These are phyloP conservation scores for Clitocybe nebularis DNA, from an alignment of 1,284 basidiomycete species.

Conservation along the genomic window DNA sequence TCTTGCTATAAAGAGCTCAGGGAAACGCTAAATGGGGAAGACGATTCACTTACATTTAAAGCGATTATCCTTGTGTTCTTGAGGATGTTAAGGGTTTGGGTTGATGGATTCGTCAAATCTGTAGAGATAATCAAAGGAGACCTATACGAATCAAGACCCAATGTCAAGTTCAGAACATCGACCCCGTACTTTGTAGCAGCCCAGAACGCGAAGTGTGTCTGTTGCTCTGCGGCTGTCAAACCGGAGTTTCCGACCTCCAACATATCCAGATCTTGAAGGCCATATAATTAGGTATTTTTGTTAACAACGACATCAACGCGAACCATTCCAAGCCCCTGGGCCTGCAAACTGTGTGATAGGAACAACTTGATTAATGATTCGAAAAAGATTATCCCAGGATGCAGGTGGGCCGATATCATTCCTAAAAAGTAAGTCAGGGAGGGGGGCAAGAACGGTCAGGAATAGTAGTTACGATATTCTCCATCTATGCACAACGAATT, in stretches of 20 bases:
- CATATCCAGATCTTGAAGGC: slow-evolving; percentile 36
- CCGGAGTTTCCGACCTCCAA: slow-evolving; percentile 45
- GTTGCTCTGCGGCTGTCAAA: slow-evolving; percentile 38
- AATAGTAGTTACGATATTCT: slow-evolving; percentile 36
- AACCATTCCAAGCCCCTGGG: slow-evolving; percentile 41
- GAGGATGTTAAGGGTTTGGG: slow-evolving; percentile 33
- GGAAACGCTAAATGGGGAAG: not conserved
- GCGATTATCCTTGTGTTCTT: slow-evolving; percentile 39
- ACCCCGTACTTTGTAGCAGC: slow-evolving; percentile 36
- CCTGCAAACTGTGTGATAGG: slow-evolving; percentile 43
- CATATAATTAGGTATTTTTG: not conserved
- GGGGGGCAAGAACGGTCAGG: not conserved
- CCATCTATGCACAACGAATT: slow-evolving; percentile 30
- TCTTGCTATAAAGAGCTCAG: slow-evolving; percentile 40
- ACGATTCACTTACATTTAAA: slow-evolving; percentile 31
- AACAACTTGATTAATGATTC: slow-evolving; percentile 48
- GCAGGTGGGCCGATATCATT: slow-evolving; percentile 46
- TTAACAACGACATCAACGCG: not conserved
- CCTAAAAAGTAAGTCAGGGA: slow-evolving; percentile 21
- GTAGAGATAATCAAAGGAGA: slow-evolving; percentile 45
- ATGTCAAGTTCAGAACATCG: not conserved
- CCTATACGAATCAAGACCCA: slow-evolving; percentile 19
- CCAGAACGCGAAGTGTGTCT: slow-evolving; percentile 49
- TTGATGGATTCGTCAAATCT: slow-evolving; percentile 32
- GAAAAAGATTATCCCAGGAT: slow-evolving; percentile 42